Evolutionary conservation across 305 asterid species (phyloP).

Genomic region (Euphrasia arctica): DNA sequence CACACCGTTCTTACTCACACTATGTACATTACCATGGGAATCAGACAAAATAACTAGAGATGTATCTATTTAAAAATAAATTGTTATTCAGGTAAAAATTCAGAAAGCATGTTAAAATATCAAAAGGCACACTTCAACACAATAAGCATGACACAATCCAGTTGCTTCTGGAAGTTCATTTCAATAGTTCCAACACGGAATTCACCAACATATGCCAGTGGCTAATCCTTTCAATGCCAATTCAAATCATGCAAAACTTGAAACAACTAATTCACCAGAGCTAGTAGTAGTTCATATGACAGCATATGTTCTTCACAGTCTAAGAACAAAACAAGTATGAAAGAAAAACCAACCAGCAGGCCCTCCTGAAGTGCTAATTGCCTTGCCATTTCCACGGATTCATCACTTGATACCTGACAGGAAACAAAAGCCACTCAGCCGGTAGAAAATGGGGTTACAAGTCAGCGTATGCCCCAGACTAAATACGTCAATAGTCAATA

Average conservation of each 20-base stretch:
- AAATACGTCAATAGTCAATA: not conserved
- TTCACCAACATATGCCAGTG: not conserved
- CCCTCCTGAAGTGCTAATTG: slow-evolving; percentile 97
- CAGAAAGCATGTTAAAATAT: not conserved
- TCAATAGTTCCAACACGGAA: not conserved
- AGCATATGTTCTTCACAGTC: slow-evolving; percentile 14
- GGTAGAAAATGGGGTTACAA: slow-evolving; percentile 12
- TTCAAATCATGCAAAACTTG: not conserved
- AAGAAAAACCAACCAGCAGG: slow-evolving; percentile 65
- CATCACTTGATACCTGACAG: slow-evolving; percentile 79
- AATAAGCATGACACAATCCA: not conserved
- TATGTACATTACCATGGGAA: no score
- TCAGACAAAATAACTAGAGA: no score
- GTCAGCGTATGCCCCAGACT: not conserved
- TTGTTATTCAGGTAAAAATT: no score
- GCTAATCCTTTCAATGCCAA: not conserved
- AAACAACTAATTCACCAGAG: not conserved
- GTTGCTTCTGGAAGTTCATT: not conserved
- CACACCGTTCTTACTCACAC: no score
- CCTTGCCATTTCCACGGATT: slow-evolving; percentile 88
- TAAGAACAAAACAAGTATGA: not conserved
- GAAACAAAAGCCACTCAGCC: slow-evolving; percentile 20
- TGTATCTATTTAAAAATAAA: no score
- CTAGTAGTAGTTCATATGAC: not conserved
- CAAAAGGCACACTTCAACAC: not conserved